Evolutionary conservation across 2,329 filamentous ascomycete genomes (phyloP).

Genomic region (Hymenoscyphus albidus): DNA sequence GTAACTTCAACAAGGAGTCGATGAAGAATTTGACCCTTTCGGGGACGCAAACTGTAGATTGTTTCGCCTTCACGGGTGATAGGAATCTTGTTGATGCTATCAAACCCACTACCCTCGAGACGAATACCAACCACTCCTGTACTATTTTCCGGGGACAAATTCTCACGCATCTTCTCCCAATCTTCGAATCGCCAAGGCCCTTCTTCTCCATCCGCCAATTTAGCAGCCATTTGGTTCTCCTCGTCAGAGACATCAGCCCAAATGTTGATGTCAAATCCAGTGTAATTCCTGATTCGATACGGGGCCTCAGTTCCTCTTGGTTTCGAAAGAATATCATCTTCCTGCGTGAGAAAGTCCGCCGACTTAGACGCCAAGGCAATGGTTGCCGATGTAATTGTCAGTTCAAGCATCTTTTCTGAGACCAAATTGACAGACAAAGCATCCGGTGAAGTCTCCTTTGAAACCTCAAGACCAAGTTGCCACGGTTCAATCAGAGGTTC

Average conservation of each 20-base stretch:
- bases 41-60: conserved; percentile 82
- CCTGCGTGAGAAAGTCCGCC: conserved; percentile 79
- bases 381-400: conserved; percentile 88
- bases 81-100: conserved; percentile 80
- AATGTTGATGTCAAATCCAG: conserved; percentile 83
- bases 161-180: conserved; percentile 93
- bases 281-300: conserved; percentile 92
- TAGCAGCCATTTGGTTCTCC: conserved; percentile 68
- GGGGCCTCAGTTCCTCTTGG: conserved; percentile 87
- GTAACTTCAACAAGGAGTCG: conserved; percentile 88
- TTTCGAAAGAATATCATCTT: conserved; percentile 90
- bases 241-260: conserved; percentile 69
- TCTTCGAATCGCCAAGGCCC: conserved; percentile 96
- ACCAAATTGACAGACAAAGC: conserved; percentile 78
- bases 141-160: conserved; percentile 76
- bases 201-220: conserved; percentile 83
- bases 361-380: conserved; percentile 94
- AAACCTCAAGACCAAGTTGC: conserved; percentile 87
- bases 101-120: conserved; percentile 91
- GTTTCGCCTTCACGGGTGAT: conserved; percentile 94
- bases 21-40: conserved; percentile 80
- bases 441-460: conserved; percentile 71
- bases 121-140: conserved; percentile 76
- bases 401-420: conserved; percentile 85
- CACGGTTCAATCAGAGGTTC: conserved; percentile 95